Conservation (phyloP, 2,329 filamentous ascomycete species). For the Penicillium sp. region DNA sequence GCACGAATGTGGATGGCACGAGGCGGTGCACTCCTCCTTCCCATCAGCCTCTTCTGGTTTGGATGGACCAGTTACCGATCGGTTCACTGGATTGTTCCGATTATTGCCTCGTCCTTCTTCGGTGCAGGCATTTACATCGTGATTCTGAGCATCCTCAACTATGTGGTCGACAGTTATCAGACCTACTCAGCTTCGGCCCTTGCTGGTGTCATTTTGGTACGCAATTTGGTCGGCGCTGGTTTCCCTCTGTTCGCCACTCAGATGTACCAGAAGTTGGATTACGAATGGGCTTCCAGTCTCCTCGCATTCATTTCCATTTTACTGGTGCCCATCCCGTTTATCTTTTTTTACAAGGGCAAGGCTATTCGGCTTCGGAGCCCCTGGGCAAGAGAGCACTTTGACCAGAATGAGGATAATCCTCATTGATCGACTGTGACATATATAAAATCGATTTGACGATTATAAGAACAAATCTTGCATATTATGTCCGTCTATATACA, state of each 20-base stretch:
- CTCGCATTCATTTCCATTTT: slow-evolving; percentile 37
- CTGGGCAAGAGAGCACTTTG: slow-evolving; percentile 29
- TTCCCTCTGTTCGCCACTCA: slow-evolving; percentile 34
- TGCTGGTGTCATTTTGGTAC: slow-evolving; percentile 69
- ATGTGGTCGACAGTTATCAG: slow-evolving; percentile 69
- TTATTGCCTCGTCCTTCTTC: slow-evolving; percentile 61
- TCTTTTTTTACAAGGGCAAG: slow-evolving; percentile 37
- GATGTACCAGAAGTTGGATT: slow-evolving; percentile 36
- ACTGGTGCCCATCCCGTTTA: slow-evolving; percentile 37
- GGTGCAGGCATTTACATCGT: slow-evolving; percentile 68
- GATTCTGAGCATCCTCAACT: slow-evolving; percentile 70
- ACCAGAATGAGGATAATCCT: slow-evolving; percentile 25
- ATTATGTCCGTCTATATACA: not conserved
- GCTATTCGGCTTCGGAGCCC: slow-evolving; percentile 28
- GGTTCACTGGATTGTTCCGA: slow-evolving; percentile 63
- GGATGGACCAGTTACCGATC: slow-evolving; percentile 60
- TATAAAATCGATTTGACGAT: not conserved
- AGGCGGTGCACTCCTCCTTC: slow-evolving; percentile 55
- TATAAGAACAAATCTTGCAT: not conserved
- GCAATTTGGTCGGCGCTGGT: slow-evolving; percentile 53
- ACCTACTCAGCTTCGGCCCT: slow-evolving; percentile 68
- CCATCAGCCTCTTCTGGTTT: slow-evolving; percentile 64
- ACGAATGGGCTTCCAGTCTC: slow-evolving; percentile 38
- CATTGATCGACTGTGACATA: slow-evolving; percentile 13
- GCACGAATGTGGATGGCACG: slow-evolving; percentile 63